Conservation (phyloP, 805 yeast genomes). For the Wickerhamiella lipophila region DNA sequence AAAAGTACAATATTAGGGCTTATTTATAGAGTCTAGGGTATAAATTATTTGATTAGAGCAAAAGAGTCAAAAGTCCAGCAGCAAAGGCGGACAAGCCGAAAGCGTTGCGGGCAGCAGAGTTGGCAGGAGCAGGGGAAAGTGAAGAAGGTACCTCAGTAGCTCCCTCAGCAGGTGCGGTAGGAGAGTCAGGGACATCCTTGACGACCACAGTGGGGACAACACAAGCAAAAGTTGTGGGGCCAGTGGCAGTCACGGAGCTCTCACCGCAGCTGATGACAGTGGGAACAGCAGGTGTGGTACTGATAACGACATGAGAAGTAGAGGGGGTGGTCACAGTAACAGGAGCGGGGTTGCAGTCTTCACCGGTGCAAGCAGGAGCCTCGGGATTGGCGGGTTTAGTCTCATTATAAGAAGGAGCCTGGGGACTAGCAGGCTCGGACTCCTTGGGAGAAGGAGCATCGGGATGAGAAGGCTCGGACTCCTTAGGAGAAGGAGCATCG, state of each 20-base stretch:
- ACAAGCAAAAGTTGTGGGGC: slow-evolving; percentile 4
- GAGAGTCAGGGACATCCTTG: slow-evolving; percentile 4
- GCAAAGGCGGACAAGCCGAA: neutral
- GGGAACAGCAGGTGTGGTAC: slow-evolving; percentile 6
- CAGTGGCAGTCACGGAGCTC: slow-evolving; percentile 2
- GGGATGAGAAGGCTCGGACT: neutral
- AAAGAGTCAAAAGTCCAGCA: slow-evolving; percentile 2
- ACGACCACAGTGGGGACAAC: slow-evolving; percentile 5
- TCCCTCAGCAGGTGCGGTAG: slow-evolving; percentile 6
- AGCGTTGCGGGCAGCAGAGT: neutral
- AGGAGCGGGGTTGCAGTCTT: neutral
- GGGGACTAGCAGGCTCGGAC: neutral
- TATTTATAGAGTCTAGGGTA: neutral
- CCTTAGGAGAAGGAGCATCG: neutral
- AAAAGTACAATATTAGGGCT: neutral
- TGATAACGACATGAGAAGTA: neutral
- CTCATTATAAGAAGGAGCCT: neutral
- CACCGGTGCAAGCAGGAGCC: slow-evolving; percentile 3
- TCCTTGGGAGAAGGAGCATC: neutral
- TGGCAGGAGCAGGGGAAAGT: neutral
- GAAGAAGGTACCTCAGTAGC: neutral
- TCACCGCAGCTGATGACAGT: slow-evolving; percentile 9
- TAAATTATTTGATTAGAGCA: neutral
- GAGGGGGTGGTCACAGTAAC: neutral
- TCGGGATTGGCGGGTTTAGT: neutral